phyloP scores from a whole-genome alignment of 1,284 basidiomycete species.

The Blastosporella zonata region DNA sequence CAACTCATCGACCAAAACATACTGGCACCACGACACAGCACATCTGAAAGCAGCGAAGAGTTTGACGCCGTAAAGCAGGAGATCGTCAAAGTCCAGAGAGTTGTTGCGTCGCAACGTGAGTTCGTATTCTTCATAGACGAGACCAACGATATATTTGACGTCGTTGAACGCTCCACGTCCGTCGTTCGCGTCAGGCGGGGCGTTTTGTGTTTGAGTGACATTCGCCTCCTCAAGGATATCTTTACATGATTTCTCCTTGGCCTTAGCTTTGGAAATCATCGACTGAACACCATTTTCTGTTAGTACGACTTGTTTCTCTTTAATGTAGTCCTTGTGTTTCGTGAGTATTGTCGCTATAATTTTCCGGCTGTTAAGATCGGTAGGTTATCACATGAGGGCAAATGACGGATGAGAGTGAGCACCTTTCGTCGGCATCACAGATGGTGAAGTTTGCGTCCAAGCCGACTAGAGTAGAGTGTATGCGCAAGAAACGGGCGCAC shows the following conservation, averaged over 20 bases:
- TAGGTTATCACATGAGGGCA: not conserved
- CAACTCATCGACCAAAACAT: constrained; percentile 91
- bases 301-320: constrained; percentile 48
- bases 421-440: constrained; percentile 84
- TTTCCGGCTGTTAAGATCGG: constrained; percentile 56
- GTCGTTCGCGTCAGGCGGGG: not conserved
- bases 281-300: constrained; percentile 61
- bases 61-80: constrained; percentile 75
- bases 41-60: constrained; percentile 60
- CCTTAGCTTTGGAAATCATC: constrained; percentile 80
- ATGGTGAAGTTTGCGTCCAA: constrained; percentile 80
- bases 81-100: constrained; percentile 88
- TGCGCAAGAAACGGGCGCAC: constrained; percentile 72
- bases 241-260: constrained; percentile 60
- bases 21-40: constrained; percentile 63
- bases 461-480: constrained; percentile 59
- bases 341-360: constrained; percentile 65
- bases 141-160: constrained; percentile 41
- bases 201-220: constrained; percentile 10
- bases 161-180: constrained; percentile 20
- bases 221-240: constrained; percentile 33
- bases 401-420: constrained; percentile 19
- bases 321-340: constrained; percentile 46
- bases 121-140: constrained; percentile 74
- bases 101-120: constrained; percentile 58